phyloP scores from a whole-genome alignment of 371 early-diverging fungal species.

The Chytridium lagenaria region DNA sequence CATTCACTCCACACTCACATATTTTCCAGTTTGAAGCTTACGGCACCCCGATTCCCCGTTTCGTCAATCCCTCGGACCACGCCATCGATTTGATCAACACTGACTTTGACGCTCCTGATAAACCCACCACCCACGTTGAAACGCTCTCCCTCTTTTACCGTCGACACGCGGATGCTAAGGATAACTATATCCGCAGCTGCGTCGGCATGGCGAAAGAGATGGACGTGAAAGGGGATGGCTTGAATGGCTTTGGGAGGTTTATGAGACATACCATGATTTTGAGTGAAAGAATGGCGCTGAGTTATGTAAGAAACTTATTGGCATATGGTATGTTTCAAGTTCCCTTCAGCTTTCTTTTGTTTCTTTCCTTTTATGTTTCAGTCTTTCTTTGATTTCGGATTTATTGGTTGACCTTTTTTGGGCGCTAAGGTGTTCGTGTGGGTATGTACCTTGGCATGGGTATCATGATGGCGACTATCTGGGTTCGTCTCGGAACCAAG shows the following conservation, averaged over 20 bases:
- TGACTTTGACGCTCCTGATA: constrained; percentile 19
- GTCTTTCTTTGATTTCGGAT: too few species aligned
- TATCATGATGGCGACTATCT: constrained; percentile 44
- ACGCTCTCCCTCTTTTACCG: neutral
- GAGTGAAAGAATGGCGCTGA: constrained; percentile 26
- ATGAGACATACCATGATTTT: constrained; percentile 36
- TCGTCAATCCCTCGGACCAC: constrained; percentile 51
- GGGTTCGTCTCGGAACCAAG: constrained; percentile 33
- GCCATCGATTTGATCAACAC: constrained; percentile 42
- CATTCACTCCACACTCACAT: neutral
- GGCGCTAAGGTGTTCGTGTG: constrained; percentile 39
- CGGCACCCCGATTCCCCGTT: constrained; percentile 45
- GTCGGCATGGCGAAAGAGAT: constrained; percentile 9
- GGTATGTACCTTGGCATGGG: constrained; percentile 48
- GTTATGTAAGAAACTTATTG: constrained; percentile 32
- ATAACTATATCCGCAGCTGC: too few species aligned
- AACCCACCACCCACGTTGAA: neutral
- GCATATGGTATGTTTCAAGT: too few species aligned
- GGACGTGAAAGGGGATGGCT: constrained; percentile 10
- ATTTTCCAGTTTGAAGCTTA: constrained; percentile 28
- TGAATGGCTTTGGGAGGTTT: constrained; percentile 17
- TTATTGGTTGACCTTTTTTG: too few species aligned
- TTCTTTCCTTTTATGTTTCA: too few species aligned
- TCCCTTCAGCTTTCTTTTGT: too few species aligned
- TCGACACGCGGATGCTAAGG: neutral